Conservation (phyloP, 2,329 filamentous ascomycete species). For the Cladorrhinum sp. region DNA sequence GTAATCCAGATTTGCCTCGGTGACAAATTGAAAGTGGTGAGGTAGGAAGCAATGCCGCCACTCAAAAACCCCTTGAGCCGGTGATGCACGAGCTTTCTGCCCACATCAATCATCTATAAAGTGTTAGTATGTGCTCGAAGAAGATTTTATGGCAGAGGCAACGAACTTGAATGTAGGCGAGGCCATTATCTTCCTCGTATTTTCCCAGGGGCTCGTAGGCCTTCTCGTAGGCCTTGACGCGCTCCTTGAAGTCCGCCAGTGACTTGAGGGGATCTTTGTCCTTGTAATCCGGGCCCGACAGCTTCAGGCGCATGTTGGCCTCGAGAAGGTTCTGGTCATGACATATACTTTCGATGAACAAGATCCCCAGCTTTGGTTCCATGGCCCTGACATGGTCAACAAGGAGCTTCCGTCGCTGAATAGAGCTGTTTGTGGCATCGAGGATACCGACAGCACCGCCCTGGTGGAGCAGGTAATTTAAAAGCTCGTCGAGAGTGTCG, state of each 20-base stretch:
- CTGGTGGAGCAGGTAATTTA: slow-evolving; percentile 80
- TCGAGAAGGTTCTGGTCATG: slow-evolving; percentile 80
- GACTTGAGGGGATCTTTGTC: slow-evolving; percentile 86
- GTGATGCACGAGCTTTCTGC: slow-evolving; percentile 87
- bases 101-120: slow-evolving; percentile 81
- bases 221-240: slow-evolving; percentile 89
- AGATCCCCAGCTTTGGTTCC: slow-evolving; percentile 82
- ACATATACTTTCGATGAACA: slow-evolving; percentile 95
- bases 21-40: slow-evolving; percentile 94
- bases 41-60: slow-evolving; percentile 87
- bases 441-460: slow-evolving; percentile 91
- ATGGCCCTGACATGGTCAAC: slow-evolving; percentile 78
- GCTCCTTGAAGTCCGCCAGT: slow-evolving; percentile 85
- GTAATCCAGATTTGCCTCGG: slow-evolving; percentile 98
- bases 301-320: slow-evolving; percentile 94
- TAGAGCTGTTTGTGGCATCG: slow-evolving; percentile 95
- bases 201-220: slow-evolving; percentile 88
- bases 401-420: slow-evolving; percentile 77
- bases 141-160: too few species aligned
- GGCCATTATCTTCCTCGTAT: slow-evolving; percentile 83
- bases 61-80: slow-evolving; percentile 89
- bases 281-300: slow-evolving; percentile 93
- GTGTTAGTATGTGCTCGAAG: too few species aligned
- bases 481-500: slow-evolving; percentile 84
- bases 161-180: slow-evolving; percentile 77